Evolutionary conservation across 2,329 filamentous ascomycete species (phyloP).

Genomic region (Teratosphaeria epicoccoides): DNA sequence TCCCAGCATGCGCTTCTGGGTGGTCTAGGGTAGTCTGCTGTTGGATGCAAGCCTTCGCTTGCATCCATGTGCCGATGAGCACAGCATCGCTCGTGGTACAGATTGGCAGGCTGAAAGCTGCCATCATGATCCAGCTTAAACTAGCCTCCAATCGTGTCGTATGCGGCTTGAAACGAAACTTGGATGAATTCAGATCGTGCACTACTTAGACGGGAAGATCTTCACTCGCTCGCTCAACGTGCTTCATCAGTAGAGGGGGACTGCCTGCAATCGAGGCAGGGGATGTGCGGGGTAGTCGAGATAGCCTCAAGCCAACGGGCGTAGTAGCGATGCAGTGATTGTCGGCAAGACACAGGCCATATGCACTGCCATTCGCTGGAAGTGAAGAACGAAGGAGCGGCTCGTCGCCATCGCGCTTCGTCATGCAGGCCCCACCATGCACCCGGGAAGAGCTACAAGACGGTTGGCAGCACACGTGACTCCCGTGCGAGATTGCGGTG

Average conservation of each 20-base stretch:
- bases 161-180: not conserved
- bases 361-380: not conserved
- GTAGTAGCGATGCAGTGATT: not conserved
- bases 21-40: not conserved
- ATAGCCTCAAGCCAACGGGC: not conserved
- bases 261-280: not conserved
- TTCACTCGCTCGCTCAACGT: not conserved
- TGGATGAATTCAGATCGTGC: not conserved
- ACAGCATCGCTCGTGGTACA: not conserved
- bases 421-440: not conserved
- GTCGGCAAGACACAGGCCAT: not conserved
- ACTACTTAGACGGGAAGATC: not conserved
- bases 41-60: not conserved
- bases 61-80: not conserved
- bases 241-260: not conserved
- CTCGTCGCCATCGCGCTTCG: not conserved
- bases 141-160: not conserved
- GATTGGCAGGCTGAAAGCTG: not conserved
- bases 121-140: not conserved
- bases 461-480: not conserved
- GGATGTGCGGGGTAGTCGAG: not conserved
- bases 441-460: not conserved
- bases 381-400: not conserved
- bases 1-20: not conserved
- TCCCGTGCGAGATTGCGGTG: too few relatives aligned